Base-by-base conservation (phyloP, 306 rosid species). In the Pachyrhizus erosus region DNA sequence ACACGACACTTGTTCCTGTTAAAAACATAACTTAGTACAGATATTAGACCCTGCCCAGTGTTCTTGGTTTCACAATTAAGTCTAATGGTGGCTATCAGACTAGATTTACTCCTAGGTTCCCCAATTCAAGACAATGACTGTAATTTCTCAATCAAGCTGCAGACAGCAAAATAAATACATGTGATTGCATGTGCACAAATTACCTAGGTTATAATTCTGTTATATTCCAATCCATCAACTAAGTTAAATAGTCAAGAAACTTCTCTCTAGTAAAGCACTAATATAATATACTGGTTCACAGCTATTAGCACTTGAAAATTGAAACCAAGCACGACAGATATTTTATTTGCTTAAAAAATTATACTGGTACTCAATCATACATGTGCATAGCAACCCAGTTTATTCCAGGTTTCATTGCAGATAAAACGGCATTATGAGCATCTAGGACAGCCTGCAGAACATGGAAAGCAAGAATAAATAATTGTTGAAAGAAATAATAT, bases 331-430 rank as follows among this genome's bases (percentile, higher is more conserved):
- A 82, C 18, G 79, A 13, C 14, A 24, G 54, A 76, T 51, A 76
- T 80, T 43, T 55, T 70, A 88, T 73, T 64, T 18, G 11, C 26
- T 27, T 29, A 27, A 74, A 77, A 77, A 60, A 65, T 31, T 45
- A 49, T 18, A 7, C 11, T 51, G 37, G 69, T 60, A 73, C 42
- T 39, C 29, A 33, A 74, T 46, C 97, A 43, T 92, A 92, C 98
- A 78, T 89, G 87, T 92, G 98, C 98, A 92, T 91, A 73, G 89
- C 92, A 62, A 88, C 86, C 98, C 98, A 94, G 86, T 77, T 74
- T 73, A 88, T 79, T 83, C 97, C 97, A 70, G 98, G 97, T 82
- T 83, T 94, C 94, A 92, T 90, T 29, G 85, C 42, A 73, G 92
- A 78, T 85, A 94, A 89, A 76, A 94, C 98, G 64, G 89, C 92